Conservation (phyloP, 352 stramenopile genomes). For the Phytophthora cryptogea region DNA sequence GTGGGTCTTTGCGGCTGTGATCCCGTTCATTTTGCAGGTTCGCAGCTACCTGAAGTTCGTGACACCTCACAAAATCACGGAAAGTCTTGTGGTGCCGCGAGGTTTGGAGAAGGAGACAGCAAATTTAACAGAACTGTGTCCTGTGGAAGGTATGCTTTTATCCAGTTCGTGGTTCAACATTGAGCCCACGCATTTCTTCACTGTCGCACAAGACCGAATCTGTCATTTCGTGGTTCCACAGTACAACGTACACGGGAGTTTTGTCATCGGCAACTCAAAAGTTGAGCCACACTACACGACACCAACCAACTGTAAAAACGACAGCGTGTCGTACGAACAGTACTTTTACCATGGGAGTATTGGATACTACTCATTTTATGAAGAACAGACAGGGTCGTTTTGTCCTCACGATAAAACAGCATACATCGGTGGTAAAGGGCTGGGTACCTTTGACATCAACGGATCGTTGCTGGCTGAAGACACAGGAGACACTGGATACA, state of each 20-base stretch:
- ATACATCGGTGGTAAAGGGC: constrained; percentile 7
- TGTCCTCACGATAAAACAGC: constrained; percentile 6
- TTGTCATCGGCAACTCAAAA: constrained; percentile 9
- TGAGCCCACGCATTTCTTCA: constrained; percentile 25
- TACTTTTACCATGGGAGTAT: constrained; percentile 26
- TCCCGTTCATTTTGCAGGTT: constrained; percentile 19
- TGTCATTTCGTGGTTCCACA: constrained; percentile 30
- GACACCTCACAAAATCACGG: constrained; percentile 16
- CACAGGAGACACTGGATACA: constrained; percentile 1
- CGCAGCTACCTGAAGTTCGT: constrained; percentile 21
- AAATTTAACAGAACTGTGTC: constrained; percentile 8
- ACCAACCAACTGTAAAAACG: constrained; percentile 7
- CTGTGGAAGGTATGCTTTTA: constrained; percentile 5
- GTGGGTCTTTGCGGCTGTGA: constrained; percentile 17
- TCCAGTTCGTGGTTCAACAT: constrained; percentile 19
- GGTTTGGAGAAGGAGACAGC: constrained; percentile 3
- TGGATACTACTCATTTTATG: constrained; percentile 23
- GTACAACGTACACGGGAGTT: constrained; percentile 35
- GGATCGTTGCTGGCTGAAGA: constrained; percentile 10
- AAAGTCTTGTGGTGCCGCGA: constrained; percentile 9
- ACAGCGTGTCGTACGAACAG: constrained; percentile 10
- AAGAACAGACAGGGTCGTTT: constrained; percentile 11
- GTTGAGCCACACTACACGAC: constrained; percentile 13
- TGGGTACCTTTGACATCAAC: constrained; percentile 20
- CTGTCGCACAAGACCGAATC: background rate